phyloP scores from a whole-genome alignment of 148 eudicot species.

The Hydrangea macrophylla region DNA sequence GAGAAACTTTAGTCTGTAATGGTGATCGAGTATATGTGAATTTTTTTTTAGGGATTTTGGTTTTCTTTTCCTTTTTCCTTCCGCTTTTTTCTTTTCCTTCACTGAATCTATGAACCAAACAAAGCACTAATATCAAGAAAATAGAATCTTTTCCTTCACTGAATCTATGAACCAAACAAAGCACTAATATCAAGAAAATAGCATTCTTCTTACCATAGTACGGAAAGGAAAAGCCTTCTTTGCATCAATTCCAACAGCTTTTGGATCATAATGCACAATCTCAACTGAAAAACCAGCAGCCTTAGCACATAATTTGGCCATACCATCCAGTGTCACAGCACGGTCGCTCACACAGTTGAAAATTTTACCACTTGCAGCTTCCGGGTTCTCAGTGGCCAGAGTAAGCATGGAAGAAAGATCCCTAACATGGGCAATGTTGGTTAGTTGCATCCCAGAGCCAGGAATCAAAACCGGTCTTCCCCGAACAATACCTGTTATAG shows the following conservation, averaged over 20 bases:
- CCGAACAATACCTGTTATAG: constrained; percentile 66
- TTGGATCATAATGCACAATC: constrained; percentile 89
- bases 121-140: too few relatives aligned
- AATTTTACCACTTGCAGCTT: constrained; percentile 70
- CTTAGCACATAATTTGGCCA: constrained; percentile 86
- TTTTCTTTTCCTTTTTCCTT: too few relatives aligned
- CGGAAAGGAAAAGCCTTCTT: constrained; percentile 98
- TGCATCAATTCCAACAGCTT: constrained; percentile 78
- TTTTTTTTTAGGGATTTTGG: too few relatives aligned
- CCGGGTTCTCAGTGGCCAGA: constrained; percentile 67
- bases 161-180: too few relatives aligned
- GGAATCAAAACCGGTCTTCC: constrained; percentile 88
- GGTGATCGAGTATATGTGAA: too few relatives aligned
- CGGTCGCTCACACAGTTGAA: constrained; percentile 92
- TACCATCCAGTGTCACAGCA: constrained; percentile 88
- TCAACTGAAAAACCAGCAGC: constrained; percentile 75
- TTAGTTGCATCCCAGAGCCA: constrained; percentile 93
- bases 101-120: too few relatives aligned
- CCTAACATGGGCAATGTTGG: constrained; percentile 75
- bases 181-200: not conserved
- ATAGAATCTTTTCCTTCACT: too few relatives aligned
- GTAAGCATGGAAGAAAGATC: constrained; percentile 96
- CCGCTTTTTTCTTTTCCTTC: too few relatives aligned
- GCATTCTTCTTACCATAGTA: constrained; percentile 55
- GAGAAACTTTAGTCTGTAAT: too few relatives aligned